Conservation (phyloP, 257 asterid genomes). For the Fraxinus cuspidata region DNA sequence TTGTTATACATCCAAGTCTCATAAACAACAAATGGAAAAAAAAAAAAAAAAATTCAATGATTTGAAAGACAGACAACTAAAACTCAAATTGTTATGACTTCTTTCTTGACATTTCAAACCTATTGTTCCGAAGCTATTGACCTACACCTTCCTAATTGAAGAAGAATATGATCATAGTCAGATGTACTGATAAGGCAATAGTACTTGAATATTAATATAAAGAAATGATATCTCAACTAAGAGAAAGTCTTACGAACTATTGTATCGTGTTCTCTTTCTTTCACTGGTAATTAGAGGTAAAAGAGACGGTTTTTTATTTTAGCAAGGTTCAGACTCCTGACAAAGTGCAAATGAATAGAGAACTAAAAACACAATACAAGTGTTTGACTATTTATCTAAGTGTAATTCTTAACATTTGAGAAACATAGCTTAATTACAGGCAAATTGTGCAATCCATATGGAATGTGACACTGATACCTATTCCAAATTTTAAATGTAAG, state of each 20-base stretch:
- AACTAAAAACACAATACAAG: constrained; percentile 15
- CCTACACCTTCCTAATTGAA: background rate
- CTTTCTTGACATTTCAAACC: constrained; percentile 1
- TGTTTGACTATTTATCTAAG: constrained; percentile 5
- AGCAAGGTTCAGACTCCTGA: constrained; percentile 10
- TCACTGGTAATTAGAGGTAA: background rate
- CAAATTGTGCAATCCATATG: constrained; percentile 15
- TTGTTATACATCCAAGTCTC: constrained; percentile 4
- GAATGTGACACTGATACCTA: constrained; percentile 2
- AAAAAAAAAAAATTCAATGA: background rate
- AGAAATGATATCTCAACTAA: background rate
- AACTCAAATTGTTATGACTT: background rate
- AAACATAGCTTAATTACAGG: constrained; percentile 19
- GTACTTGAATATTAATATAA: background rate
- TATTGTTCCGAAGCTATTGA: background rate
- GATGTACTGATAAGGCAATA: background rate
- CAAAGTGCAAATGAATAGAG: constrained; percentile 18
- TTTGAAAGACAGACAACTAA: constrained; percentile 17
- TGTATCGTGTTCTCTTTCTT: background rate
- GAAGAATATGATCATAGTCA: background rate
- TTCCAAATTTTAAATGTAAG: constrained; percentile 21
- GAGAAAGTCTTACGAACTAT: background rate
- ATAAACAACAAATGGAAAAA: background rate
- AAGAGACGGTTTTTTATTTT: background rate
- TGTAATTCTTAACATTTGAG: constrained; percentile 2